These are phyloP conservation scores for Lonicera japonica DNA, from an alignment of 129 eudicot species.

Conservation along the genomic window DNA sequence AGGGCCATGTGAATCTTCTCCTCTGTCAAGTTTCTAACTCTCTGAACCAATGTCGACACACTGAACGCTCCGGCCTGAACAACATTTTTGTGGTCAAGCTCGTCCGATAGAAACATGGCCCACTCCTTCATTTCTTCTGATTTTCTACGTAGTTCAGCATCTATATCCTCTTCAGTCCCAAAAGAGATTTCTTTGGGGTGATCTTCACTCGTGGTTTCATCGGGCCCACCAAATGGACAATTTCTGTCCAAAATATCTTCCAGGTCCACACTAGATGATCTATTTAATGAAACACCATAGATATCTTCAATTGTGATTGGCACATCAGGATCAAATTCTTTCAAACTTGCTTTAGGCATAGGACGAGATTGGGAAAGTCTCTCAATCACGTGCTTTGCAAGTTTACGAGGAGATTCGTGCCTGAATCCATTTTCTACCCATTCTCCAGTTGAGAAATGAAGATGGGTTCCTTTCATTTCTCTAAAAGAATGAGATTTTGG, in stretches of 20 bases:
- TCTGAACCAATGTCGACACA: constrained; percentile 31
- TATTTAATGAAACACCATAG: constrained; percentile 35
- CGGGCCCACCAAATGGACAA: constrained; percentile 3
- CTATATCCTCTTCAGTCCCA: constrained; percentile 33
- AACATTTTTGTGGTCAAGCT: constrained; percentile 31
- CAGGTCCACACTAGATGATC: constrained; percentile 22
- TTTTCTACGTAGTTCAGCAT: constrained; percentile 23
- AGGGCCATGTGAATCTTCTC: constrained; percentile 38
- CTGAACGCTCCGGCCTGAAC: constrained; percentile 22
- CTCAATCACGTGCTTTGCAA: constrained; percentile 85
- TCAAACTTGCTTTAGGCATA: constrained; percentile 37
- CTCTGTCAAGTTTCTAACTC: constrained; percentile 31
- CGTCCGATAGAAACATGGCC: constrained; percentile 29
- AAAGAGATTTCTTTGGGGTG: constrained; percentile 26
- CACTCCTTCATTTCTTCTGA: constrained; percentile 46
- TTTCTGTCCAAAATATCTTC: constrained; percentile 14
- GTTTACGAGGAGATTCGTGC: constrained; percentile 66
- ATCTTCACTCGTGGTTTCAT: constrained; percentile 14
- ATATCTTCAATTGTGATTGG: constrained; percentile 90
- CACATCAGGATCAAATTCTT: constrained; percentile 43
- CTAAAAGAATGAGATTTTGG: constrained; percentile 76
- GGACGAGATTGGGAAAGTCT: constrained; percentile 73
- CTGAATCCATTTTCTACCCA: constrained; percentile 49
- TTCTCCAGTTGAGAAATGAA: constrained; percentile 40
- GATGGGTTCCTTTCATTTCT: constrained; percentile 46